phyloP scores from a whole-genome alignment of 2,329 filamentous ascomycete species.

The Laburnicola sp. region DNA sequence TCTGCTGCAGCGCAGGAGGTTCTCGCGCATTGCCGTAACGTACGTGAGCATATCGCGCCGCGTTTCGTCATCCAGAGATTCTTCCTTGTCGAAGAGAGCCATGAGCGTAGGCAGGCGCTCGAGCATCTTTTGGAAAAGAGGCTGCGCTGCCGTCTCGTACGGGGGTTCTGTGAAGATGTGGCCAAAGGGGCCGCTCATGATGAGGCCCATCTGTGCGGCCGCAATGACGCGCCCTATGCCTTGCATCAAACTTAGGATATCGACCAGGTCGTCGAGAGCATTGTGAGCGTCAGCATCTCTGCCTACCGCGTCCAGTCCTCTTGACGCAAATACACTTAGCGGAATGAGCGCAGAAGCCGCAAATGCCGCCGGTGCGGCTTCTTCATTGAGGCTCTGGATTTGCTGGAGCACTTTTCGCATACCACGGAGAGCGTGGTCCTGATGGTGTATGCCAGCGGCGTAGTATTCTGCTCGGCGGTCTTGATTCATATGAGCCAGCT shows the following conservation, averaged over 20 bases:
- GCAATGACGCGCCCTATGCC: constrained; percentile 39
- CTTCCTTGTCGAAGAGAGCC: constrained; percentile 25
- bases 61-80: constrained; percentile 22
- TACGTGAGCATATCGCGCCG: constrained; percentile 20
- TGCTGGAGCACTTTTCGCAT: constrained; percentile 29
- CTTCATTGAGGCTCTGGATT: constrained; percentile 27
- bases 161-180: constrained; percentile 24
- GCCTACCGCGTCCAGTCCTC: constrained; percentile 27
- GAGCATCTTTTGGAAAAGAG: constrained; percentile 30
- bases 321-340: constrained; percentile 37
- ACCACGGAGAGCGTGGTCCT: constrained; percentile 40
- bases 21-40: constrained; percentile 24
- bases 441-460: constrained; percentile 41
- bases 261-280: constrained; percentile 38
- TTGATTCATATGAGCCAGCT: constrained; percentile 39
- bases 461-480: constrained; percentile 34
- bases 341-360: constrained; percentile 37
- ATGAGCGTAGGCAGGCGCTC: constrained; percentile 25
- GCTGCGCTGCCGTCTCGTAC: constrained; percentile 30
- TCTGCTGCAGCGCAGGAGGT: constrained; percentile 25
- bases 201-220: constrained; percentile 17
- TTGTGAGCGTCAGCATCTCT: constrained; percentile 8
- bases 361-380: constrained; percentile 38
- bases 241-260: constrained; percentile 41
- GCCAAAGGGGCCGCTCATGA: constrained; percentile 30